Conservation (phyloP, 139 green algal species). For the Chlamydomonas incerta region DNA sequence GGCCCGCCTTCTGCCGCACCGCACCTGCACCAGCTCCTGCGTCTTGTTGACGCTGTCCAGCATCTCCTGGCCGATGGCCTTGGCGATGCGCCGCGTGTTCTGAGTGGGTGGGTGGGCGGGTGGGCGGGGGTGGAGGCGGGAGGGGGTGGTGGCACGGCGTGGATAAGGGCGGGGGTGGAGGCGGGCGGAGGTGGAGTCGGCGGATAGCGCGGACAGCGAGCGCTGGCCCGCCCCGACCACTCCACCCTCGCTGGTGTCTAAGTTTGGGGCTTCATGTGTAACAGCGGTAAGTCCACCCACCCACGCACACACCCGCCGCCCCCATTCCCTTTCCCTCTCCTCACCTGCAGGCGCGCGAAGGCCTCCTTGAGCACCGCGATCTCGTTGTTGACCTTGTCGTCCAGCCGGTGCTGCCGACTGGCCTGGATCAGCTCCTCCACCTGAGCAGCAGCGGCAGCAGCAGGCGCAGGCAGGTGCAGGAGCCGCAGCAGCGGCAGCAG, state of each 20-base stretch:
- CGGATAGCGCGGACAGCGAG: too few relatives aligned
- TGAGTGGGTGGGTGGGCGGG: neutral
- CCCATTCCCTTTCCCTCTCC: too few relatives aligned
- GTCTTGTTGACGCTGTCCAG: conserved; percentile 53
- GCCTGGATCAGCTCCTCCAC: conserved; percentile 47
- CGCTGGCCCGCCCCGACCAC: too few relatives aligned
- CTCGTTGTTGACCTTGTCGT: conserved; percentile 55
- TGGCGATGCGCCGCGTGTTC: conserved; percentile 36
- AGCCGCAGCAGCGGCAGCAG: conserved; percentile 37
- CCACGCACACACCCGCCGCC: too few relatives aligned
- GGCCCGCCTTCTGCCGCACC: too few relatives aligned
- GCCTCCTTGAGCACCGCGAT: conserved; percentile 73
- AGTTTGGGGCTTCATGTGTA: too few relatives aligned
- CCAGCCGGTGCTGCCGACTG: conserved; percentile 11
- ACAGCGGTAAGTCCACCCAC: too few relatives aligned
- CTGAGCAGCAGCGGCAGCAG: too few relatives aligned
- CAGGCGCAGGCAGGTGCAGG: neutral
- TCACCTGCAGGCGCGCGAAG: conserved; percentile 72
- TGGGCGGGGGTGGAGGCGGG: neutral
- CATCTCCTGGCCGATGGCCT: conserved; percentile 52
- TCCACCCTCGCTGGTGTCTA: too few relatives aligned
- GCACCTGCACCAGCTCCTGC: conserved; percentile 1
- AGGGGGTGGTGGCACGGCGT: neutral
- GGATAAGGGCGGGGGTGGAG: too few relatives aligned
- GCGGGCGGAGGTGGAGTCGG: too few relatives aligned